Conservation (phyloP, 2,329 filamentous ascomycete genomes). For the Chaetomiaceae sp. region DNA sequence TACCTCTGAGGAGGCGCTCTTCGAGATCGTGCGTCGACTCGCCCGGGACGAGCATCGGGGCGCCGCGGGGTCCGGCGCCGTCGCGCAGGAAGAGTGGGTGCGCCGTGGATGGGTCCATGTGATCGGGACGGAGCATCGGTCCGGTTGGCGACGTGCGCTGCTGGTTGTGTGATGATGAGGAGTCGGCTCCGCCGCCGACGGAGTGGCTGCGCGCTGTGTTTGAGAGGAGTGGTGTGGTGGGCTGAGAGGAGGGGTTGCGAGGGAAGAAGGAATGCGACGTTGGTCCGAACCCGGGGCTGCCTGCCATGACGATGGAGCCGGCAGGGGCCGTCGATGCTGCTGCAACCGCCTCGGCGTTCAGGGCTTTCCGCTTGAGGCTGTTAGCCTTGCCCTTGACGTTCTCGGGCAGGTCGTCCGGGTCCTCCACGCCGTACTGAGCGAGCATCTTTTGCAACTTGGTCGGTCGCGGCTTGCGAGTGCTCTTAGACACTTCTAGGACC, state of each 20-base stretch:
- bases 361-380: slow-evolving; percentile 65
- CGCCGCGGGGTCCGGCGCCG: slow-evolving; percentile 35
- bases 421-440: slow-evolving; percentile 79
- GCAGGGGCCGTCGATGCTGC: slow-evolving; percentile 29
- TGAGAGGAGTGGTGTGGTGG: slow-evolving; percentile 34
- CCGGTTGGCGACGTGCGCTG: slow-evolving; percentile 25
- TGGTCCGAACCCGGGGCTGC: slow-evolving; percentile 34
- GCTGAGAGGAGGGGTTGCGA: slow-evolving; percentile 33
- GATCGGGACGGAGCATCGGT: slow-evolving; percentile 31
- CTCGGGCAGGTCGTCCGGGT: slow-evolving; percentile 84
- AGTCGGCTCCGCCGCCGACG: slow-evolving; percentile 31
- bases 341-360: slow-evolving; percentile 51
- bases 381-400: slow-evolving; percentile 75
- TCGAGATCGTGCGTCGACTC: slow-evolving; percentile 42
- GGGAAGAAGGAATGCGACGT: slow-evolving; percentile 33
- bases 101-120: slow-evolving; percentile 36
- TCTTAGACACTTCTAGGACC: slow-evolving; percentile 79
- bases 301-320: slow-evolving; percentile 25
- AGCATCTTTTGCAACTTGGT: slow-evolving; percentile 97
- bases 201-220: slow-evolving; percentile 33
- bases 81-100: slow-evolving; percentile 42
- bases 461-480: slow-evolving; percentile 89
- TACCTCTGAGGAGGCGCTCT: slow-evolving; percentile 45
- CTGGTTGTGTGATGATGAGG: slow-evolving; percentile 31
- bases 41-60: slow-evolving; percentile 39